Conservation (phyloP, 2,329 filamentous ascomycete species). For the Fusarium sp. region DNA sequence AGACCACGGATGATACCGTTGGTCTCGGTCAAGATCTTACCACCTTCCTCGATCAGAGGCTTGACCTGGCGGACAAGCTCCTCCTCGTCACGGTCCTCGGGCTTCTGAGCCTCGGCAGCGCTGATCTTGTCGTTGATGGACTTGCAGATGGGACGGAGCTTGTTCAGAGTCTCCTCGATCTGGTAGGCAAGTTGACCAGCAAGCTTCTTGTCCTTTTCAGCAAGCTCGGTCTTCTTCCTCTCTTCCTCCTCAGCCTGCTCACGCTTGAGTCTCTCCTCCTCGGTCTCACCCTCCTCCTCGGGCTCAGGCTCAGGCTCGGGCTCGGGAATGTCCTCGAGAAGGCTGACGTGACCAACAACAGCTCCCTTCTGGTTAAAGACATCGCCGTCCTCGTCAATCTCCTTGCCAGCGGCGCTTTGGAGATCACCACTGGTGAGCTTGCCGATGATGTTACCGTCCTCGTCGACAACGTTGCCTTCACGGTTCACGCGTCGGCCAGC, state of each 20-base stretch:
- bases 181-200: constrained; percentile 79
- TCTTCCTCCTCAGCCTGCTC: constrained; percentile 55
- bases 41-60: constrained; percentile 88
- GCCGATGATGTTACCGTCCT: constrained; percentile 70
- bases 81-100: constrained; percentile 91
- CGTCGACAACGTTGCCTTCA: constrained; percentile 68
- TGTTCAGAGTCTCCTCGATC: constrained; percentile 83
- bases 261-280: constrained; percentile 47
- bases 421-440: constrained; percentile 76
- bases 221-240: constrained; percentile 64
- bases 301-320: constrained; percentile 58
- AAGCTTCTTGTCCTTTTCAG: constrained; percentile 77
- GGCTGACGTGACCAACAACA: constrained; percentile 73
- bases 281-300: constrained; percentile 61
- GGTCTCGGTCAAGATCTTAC: constrained; percentile 83
- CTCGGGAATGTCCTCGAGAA: constrained; percentile 67
- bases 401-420: constrained; percentile 72
- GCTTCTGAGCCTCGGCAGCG: constrained; percentile 79
- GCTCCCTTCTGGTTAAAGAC: constrained; percentile 76
- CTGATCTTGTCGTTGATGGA: constrained; percentile 89
- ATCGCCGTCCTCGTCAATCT: constrained; percentile 77
- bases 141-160: constrained; percentile 85
- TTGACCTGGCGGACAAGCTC: constrained; percentile 86
- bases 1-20: constrained; percentile 88
- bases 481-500: constrained; percentile 66